Conservation (phyloP, 1,284 basidiomycete species). For the Cutaneotrichosporon curvatum region DNA sequence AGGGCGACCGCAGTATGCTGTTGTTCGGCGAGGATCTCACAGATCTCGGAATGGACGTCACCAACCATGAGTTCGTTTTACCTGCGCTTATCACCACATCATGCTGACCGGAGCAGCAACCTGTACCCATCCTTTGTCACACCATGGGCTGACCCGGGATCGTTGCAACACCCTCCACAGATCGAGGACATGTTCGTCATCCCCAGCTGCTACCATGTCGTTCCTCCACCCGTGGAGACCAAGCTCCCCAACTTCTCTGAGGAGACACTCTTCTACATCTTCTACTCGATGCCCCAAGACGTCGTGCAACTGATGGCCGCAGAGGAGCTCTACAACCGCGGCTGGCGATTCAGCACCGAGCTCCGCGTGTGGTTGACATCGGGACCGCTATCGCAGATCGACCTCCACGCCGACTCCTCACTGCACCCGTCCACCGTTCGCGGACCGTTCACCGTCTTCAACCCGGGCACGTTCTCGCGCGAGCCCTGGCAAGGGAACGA, state of each 20-base stretch:
- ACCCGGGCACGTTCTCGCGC: conserved; percentile 36
- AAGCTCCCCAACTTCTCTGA: conserved; percentile 89
- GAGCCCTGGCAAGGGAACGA: conserved; percentile 35
- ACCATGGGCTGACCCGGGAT: conserved; percentile 89
- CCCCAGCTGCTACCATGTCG: conserved; percentile 89
- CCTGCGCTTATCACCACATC: background rate
- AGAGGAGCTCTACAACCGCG: conserved; percentile 92
- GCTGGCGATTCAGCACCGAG: conserved; percentile 98
- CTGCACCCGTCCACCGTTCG: conserved; percentile 18
- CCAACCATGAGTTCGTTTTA: conserved; percentile 63
- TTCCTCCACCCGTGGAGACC: conserved; percentile 75
- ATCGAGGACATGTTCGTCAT: conserved; percentile 60
- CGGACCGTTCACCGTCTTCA: conserved; percentile 43
- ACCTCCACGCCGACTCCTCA: conserved; percentile 18
- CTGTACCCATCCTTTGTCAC: conserved; percentile 92
- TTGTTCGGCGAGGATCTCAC: conserved; percentile 88
- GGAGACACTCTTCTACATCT: conserved; percentile 98
- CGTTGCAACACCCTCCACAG: conserved; percentile 29
- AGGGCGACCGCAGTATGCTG: conserved; percentile 77
- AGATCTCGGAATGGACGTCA: conserved; percentile 86
- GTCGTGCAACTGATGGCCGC: conserved; percentile 83
- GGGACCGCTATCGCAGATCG: conserved; percentile 30
- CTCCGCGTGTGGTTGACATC: conserved; percentile 92
- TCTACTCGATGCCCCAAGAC: conserved; percentile 91
- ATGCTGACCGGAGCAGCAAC: conserved; percentile 52